Evolutionary conservation across 257 asterid genomes (phyloP).

Genomic region (Solanum microdontum): DNA sequence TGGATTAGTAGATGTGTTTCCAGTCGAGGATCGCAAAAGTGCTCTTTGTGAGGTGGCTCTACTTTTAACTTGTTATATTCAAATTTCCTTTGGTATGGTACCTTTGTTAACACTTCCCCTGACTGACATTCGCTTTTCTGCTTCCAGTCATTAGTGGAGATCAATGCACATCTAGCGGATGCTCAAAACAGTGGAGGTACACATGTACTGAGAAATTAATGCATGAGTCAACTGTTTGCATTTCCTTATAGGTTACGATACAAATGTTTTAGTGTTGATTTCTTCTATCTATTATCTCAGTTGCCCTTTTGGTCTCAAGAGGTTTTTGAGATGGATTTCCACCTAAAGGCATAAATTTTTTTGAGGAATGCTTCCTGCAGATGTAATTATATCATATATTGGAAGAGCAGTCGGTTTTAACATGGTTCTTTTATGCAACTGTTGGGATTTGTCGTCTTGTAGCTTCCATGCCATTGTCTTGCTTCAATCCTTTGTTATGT

Average conservation of each 20-base stretch:
- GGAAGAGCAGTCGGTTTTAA: background rate
- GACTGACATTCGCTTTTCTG: slow-evolving; percentile 20
- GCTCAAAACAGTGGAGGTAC: slow-evolving; percentile 88
- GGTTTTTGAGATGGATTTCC: background rate
- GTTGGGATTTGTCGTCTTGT: background rate
- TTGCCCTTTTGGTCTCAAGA: background rate
- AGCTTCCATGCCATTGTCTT: background rate
- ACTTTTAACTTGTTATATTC: background rate
- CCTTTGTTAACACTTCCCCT: background rate
- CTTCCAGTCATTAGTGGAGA: slow-evolving; percentile 81
- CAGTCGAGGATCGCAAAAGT: slow-evolving; percentile 81
- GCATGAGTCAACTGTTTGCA: background rate
- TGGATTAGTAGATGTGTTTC: slow-evolving; percentile 92
- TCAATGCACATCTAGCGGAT: slow-evolving; percentile 58
- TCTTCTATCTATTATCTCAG: background rate
- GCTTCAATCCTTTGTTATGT: background rate
- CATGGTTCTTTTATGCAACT: background rate
- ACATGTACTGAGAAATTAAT: background rate
- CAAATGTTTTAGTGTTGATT: background rate
- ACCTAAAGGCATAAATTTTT: background rate
- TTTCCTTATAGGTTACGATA: background rate
- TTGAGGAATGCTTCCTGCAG: background rate
- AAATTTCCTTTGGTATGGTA: background rate
- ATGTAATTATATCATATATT: background rate
- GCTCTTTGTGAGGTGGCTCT: slow-evolving; percentile 81